A percentile compares a stretch with the other conserved stretches of the same genome.
phyloP scores from a whole-genome alignment of 768 basidiomycete genomes.

The Dentipellis fragilis region DNA sequence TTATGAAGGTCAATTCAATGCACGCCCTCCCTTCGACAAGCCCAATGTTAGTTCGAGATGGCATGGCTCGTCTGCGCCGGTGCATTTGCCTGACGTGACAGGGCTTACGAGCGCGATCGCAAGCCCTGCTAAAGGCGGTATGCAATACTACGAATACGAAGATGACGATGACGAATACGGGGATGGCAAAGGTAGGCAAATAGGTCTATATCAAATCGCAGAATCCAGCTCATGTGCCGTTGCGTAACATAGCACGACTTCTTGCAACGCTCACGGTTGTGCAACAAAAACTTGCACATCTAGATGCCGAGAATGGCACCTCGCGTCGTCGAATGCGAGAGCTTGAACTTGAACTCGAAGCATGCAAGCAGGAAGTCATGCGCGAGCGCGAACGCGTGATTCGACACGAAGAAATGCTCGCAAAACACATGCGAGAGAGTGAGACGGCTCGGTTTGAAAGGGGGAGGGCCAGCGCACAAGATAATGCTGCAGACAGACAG shows the following conservation, averaged over 20 bases:
- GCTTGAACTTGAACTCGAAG: constrained; percentile 79
- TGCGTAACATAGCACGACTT: constrained; percentile 39
- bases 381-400: constrained; percentile 57
- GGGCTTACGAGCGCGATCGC: constrained; percentile 72
- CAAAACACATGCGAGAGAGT: constrained; percentile 16
- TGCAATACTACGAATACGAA: constrained; percentile 41
- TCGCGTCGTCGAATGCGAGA: constrained; percentile 79
- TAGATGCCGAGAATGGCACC: constrained; percentile 76
- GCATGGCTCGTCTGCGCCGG: neutral
- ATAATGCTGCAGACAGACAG: constrained; percentile 15
- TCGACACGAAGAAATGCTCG: constrained; percentile 41
- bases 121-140: constrained; percentile 52
- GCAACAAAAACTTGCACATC: constrained; percentile 57
- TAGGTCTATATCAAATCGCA: too few relatives aligned
- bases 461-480: constrained; percentile 24
- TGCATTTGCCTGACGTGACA: constrained; percentile 75
- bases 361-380: constrained; percentile 69
- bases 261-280: constrained; percentile 50
- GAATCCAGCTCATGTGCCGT: neutral
- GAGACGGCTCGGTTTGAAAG: constrained; percentile 15
- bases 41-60: too few relatives aligned
- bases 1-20: constrained; percentile 4
- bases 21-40: too few relatives aligned
- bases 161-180: constrained; percentile 33
- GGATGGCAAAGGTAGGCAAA: constrained; percentile 51